These are phyloP conservation scores for Fonsecaea multimorphosa DNA, from an alignment of 2,329 filamentous ascomycete genomes.

Conservation along the genomic window DNA sequence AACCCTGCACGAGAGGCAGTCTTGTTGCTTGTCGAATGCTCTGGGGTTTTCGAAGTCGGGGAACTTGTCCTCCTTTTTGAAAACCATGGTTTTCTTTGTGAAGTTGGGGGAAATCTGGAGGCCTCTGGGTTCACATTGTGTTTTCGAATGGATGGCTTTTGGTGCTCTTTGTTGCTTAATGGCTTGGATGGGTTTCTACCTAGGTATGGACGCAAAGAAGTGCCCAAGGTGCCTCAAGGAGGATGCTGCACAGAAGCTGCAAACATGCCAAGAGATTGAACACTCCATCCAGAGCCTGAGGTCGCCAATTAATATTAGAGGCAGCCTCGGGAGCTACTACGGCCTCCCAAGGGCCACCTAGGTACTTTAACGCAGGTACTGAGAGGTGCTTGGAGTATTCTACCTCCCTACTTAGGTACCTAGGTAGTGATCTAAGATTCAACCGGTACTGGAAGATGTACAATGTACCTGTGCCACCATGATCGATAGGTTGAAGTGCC, in stretches of 20 bases:
- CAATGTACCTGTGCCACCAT: too few relatives aligned
- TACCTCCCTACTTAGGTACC: too few relatives aligned
- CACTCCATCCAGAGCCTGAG: too few relatives aligned
- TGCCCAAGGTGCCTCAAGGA: neutral
- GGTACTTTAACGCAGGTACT: too few relatives aligned
- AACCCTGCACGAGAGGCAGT: conserved; percentile 74
- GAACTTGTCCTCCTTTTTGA: conserved; percentile 20
- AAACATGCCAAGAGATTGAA: conserved; percentile 2
- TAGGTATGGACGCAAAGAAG: neutral
- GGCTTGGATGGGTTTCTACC: neutral
- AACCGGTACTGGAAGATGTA: too few relatives aligned
- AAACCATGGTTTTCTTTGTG: conserved; percentile 12
- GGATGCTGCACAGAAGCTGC: neutral
- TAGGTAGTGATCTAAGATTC: too few relatives aligned
- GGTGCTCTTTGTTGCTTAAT: neutral
- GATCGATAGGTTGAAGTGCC: too few relatives aligned
- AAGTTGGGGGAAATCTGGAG: neutral
- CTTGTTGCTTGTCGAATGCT: conserved; percentile 53
- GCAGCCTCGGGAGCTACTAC: too few relatives aligned
- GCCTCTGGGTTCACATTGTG: neutral
- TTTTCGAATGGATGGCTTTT: neutral
- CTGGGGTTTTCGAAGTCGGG: conserved; percentile 19
- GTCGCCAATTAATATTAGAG: too few relatives aligned
- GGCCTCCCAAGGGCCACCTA: too few relatives aligned
- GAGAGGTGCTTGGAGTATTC: too few relatives aligned